Conservation (phyloP, 805 yeast genomes). For the Ogataea neopini region DNA sequence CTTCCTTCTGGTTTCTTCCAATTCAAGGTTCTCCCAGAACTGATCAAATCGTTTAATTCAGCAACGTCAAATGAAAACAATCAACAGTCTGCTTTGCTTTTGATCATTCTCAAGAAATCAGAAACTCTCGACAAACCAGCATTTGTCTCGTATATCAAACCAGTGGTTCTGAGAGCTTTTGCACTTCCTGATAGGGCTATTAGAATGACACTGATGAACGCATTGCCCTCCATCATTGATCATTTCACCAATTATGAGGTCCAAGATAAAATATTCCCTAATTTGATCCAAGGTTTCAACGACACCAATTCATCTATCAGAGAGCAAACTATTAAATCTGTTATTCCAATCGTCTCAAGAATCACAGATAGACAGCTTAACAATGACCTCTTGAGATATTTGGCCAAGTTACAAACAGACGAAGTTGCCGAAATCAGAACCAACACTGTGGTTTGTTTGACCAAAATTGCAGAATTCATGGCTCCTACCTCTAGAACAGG, state of each 20-base stretch:
- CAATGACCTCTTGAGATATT: slow-evolving; percentile 74
- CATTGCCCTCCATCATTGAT: slow-evolving; percentile 56
- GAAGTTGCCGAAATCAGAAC: slow-evolving; percentile 74
- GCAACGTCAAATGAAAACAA: slow-evolving; percentile 24
- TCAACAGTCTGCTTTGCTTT: slow-evolving; percentile 36
- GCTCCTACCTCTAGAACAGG: slow-evolving; percentile 58
- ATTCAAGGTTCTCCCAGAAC: slow-evolving; percentile 68
- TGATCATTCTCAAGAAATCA: slow-evolving; percentile 40
- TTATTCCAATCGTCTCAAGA: slow-evolving; percentile 56
- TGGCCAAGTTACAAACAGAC: slow-evolving; percentile 84
- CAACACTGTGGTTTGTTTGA: slow-evolving; percentile 69
- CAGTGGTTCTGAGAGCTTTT: slow-evolving; percentile 64
- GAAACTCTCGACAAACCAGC: slow-evolving; percentile 30
- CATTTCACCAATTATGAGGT: slow-evolving; percentile 59
- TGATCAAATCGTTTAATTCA: slow-evolving; percentile 46
- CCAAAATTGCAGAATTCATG: slow-evolving; percentile 61
- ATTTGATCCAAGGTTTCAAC: slow-evolving; percentile 75
- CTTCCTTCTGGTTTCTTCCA: slow-evolving; percentile 51
- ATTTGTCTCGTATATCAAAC: slow-evolving; percentile 49
- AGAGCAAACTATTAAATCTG: slow-evolving; percentile 72
- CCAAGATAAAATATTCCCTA: slow-evolving; percentile 66
- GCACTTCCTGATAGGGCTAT: slow-evolving; percentile 72
- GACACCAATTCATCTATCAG: slow-evolving; percentile 83
- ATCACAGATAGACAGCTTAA: slow-evolving; percentile 79
- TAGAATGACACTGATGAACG: slow-evolving; percentile 66